Evolutionary conservation across 306 rosid genomes (phyloP), one percentile per base, ranked within the genome.

Genomic region (Prunus campanulata): DNA sequence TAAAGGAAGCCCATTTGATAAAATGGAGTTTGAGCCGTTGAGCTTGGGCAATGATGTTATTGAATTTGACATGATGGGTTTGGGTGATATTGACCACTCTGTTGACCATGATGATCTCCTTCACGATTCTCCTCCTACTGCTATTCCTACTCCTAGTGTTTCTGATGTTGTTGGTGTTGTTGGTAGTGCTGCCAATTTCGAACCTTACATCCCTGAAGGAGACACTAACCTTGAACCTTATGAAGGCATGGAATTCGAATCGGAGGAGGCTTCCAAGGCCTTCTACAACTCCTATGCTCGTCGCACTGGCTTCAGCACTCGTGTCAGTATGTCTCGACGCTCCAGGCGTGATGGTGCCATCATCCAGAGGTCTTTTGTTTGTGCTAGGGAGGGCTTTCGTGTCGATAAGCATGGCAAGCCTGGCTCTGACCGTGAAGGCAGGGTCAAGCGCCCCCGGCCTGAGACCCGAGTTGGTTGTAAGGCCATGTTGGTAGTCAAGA

Each of bases 191-290:
- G 70, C 52, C 11, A 20, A n/a, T 51, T 46, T 3, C 55, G 74
- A 75, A 5, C 66, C 81, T 72, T 54, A 55, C 60, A 80, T 79
- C 32, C 71, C 74, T 65, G 82, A 77, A 57, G 85, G 69, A 59
- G 88, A 85, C 66, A 75, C 71, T 12, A 56, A 64, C 66, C 80
- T 83, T 6, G 86, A 87, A 76, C 91, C 88, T 25, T 83, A 44
- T 66, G 80, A 72, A 50, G 88, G 87, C 14, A 83, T 87, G 88
- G 84, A 83, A 6, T 87, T 87, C 64, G 87, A 87, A 74, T 87
- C 88, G 3, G 88, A 87, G 80, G 91, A 87, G 82, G 91, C 87
- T 72, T 77, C 87, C 35, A 87, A 87, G 87, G 84, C 88, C 55
- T 83, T 83, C 66, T 83, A 74, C 77, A 87, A 85, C 75, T 87